Base-by-base conservation (phyloP, 1,139 yeast genomes). In the Saccharomyces hybrid region DNA sequence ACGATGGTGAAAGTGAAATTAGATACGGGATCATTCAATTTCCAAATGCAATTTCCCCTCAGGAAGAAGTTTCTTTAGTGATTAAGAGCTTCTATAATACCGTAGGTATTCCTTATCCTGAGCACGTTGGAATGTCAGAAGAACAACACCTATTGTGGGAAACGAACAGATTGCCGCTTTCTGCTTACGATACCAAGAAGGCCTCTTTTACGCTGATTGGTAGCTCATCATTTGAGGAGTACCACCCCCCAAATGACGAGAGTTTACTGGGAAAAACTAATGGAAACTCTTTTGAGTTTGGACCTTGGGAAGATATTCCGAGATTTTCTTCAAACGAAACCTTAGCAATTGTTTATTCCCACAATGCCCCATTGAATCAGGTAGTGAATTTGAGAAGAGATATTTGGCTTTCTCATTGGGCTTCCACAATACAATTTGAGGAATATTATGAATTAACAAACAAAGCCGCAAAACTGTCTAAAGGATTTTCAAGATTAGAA, bases 401-500 rank as follows among this genome's bases (percentile, higher is more conserved):
- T 50, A 72, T 88, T 50, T 91, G 98, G 97, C 78, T 90, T 52
- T 83, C 88, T 1, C 90, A 85, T 63, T 83, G 87, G 87, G 83
- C 86, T 28, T 72, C 77, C 52, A 73, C 84, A 4, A 66, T 83
- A 13, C 82, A 86, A 53, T 74, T 84, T 58, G 96, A 89, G 68
- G 99, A 95, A 68, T 83, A 86, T 64, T 91, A 89, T 68, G 93
- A 90, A 73, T 65, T 91, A 51, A 79, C 85, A 49, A 88, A 93
- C 67, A 75, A 74, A 34, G 98, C 88, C 31, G 95, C 96, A 9
- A 75, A 75, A 56, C 76, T 91, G 62, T 72, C 76, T 51, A 64
- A 74, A 9, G 93, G 95, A 1, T 91, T 88, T 68, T 83, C 91
- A 26, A 80, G 98, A 69, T 79, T 83, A 11, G 90, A 88, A 53